Conservation (phyloP, 1,284 basidiomycete genomes). For the Spongiforma sp. region DNA sequence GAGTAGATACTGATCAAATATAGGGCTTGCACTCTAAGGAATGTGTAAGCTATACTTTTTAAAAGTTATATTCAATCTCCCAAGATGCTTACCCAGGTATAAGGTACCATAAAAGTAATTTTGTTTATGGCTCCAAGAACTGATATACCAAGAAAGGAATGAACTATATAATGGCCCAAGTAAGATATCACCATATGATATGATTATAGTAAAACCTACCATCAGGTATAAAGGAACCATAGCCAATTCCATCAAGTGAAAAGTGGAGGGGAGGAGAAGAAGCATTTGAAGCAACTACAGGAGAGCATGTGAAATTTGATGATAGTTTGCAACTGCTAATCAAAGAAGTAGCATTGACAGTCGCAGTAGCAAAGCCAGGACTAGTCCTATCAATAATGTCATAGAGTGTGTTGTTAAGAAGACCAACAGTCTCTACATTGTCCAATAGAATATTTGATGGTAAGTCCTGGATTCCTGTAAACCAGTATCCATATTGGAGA, state of each 20-base stretch:
- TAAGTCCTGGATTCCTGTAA: not conserved
- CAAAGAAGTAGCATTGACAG: not conserved
- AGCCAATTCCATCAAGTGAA: not conserved
- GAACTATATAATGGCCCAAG: no score
- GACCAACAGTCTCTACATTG: constrained; percentile 3
- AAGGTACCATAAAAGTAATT: not conserved
- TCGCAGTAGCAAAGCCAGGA: not conserved
- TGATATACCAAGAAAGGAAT: no score
- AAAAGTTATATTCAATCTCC: not conserved
- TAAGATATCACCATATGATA: no score
- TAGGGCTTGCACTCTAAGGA: not conserved
- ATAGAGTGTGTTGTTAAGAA: constrained; percentile 7
- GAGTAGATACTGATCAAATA: not conserved
- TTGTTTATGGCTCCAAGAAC: no score
- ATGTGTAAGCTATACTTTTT: not conserved
- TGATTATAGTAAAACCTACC: not conserved
- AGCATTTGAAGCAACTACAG: not conserved
- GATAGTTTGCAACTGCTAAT: not conserved
- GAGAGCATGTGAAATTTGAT: not conserved
- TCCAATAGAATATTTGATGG: not conserved
- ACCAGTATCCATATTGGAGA: not conserved
- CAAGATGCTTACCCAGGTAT: not conserved
- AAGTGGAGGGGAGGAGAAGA: not conserved
- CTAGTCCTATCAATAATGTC: not conserved
- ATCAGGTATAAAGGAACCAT: not conserved